Percentiles rank a stretch among this genome's conserved stretches.
Conservation (phyloP, 129 eudicot species). For the Artemisia annua region DNA sequence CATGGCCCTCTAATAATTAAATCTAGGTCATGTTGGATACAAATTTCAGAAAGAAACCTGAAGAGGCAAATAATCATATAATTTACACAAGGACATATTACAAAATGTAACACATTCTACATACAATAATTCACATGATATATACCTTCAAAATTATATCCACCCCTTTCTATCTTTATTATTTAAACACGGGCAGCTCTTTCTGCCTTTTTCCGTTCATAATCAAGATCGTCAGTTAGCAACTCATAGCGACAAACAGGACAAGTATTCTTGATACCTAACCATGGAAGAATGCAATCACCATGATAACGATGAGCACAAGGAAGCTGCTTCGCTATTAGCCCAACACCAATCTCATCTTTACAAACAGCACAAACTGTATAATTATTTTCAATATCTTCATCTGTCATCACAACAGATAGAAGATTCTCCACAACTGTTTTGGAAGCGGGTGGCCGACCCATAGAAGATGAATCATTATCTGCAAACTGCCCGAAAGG, state of each 20-base stretch:
- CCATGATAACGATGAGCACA: conserved; percentile 58
- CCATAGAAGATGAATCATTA: conserved; percentile 28
- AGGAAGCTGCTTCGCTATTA: conserved; percentile 49
- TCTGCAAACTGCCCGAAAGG: conserved; percentile 50
- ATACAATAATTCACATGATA: conserved; percentile 24
- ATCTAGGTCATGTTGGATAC: background rate
- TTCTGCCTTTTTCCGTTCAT: conserved; percentile 44
- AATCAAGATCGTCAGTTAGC: conserved; percentile 58
- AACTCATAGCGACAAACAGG: conserved; percentile 69
- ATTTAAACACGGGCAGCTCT: conserved; percentile 24
- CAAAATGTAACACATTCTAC: conserved; percentile 1
- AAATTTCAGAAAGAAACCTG: background rate
- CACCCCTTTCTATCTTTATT: conserved; percentile 16
- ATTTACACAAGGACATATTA: conserved; percentile 17
- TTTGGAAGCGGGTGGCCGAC: conserved; percentile 58
- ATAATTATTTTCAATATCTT: conserved; percentile 37
- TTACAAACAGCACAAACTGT: conserved; percentile 62
- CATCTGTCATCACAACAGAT: conserved; percentile 34
- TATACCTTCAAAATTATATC: conserved; percentile 28
- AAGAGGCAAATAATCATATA: conserved; percentile 4
- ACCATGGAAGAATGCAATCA: conserved; percentile 68
- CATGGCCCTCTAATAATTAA: no score
- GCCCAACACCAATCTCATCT: conserved; percentile 50
- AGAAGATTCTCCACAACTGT: conserved; percentile 43
- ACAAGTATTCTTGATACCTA: conserved; percentile 57